Percentiles rank a stretch among this genome's conserved stretches.
phyloP scores from a whole-genome alignment of 306 rosid genomes.

The Casuarina equisetifolia region DNA sequence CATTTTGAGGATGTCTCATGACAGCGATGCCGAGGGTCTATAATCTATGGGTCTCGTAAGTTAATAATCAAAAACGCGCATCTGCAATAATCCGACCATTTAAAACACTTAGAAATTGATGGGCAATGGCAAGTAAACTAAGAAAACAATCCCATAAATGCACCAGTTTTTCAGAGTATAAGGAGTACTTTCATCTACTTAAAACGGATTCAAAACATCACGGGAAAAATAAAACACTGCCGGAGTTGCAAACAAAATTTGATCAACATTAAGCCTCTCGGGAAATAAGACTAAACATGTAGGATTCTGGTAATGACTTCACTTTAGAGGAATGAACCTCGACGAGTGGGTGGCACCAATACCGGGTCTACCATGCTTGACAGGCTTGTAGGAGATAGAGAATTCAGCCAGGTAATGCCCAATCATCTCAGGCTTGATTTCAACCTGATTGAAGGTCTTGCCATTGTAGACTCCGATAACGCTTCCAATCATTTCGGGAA shows the following conservation, averaged over 20 bases:
- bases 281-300: constrained; percentile 22
- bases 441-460: constrained; percentile 91
- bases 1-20: too few relatives aligned
- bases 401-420: constrained; percentile 90
- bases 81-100: neutral
- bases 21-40: too few relatives aligned
- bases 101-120: neutral
- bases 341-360: constrained; percentile 99
- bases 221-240: constrained; percentile 13
- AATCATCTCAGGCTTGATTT: constrained; percentile 89
- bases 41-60: too few relatives aligned
- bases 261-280: constrained; percentile 26
- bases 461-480: constrained; percentile 92
- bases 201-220: constrained; percentile 12
- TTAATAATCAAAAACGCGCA: neutral
- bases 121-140: neutral
- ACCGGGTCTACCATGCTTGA: constrained; percentile 97
- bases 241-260: constrained; percentile 28
- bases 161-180: constrained; percentile 2
- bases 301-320: constrained; percentile 33
- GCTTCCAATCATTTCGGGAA: constrained; percentile 93
- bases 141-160: neutral
- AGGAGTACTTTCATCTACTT: constrained; percentile 6
- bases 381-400: constrained; percentile 94
- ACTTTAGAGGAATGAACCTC: constrained; percentile 96